Conservation (phyloP, 192 early-diverging fungal genomes). For the Tieghemiomyces parasiticus region DNA sequence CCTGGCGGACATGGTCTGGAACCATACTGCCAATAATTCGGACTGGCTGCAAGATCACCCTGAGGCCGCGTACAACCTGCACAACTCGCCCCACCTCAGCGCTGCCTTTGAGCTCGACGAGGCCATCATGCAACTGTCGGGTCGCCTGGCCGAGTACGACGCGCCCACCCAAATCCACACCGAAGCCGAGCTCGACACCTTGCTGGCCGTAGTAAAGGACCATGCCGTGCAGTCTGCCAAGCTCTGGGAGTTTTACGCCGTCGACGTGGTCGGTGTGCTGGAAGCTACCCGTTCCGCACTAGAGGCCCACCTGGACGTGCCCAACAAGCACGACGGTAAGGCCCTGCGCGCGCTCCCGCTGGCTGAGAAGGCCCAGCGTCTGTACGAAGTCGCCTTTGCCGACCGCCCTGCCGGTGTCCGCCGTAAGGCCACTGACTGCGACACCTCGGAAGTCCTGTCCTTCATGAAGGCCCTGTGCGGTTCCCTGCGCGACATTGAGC, state of each 20-base stretch:
- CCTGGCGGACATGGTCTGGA: constrained; percentile 95
- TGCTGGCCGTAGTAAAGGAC: constrained; percentile 40
- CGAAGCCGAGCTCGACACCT: constrained; percentile 43
- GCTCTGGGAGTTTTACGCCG: constrained; percentile 83
- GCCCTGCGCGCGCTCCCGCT: constrained; percentile 27
- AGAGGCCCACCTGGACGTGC: constrained; percentile 11
- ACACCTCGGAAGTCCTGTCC: constrained; percentile 20
- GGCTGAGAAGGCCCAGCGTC: constrained; percentile 22
- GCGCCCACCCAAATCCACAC: constrained; percentile 39
- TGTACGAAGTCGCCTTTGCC: constrained; percentile 18
- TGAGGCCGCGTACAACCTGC: constrained; percentile 90
- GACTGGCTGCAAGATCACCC: constrained; percentile 91
- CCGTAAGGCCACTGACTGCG: constrained; percentile 18
- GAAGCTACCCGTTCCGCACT: constrained; percentile 1
- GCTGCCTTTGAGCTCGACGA: constrained; percentile 89
- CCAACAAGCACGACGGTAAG: constrained; percentile 17
- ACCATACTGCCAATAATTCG: constrained; percentile 92
- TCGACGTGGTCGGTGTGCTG: constrained; percentile 40
- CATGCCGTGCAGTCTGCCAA: constrained; percentile 40
- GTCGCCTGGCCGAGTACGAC: constrained; percentile 31
- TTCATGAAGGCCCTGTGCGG: constrained; percentile 14
- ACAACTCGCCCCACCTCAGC: constrained; percentile 84
- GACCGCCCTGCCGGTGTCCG: constrained; percentile 7
- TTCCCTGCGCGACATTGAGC: constrained; percentile 20
- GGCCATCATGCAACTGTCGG: constrained; percentile 59